phyloP scores from a whole-genome alignment of 192 early-diverging fungal species.

The Backusella tuberculispora region DNA sequence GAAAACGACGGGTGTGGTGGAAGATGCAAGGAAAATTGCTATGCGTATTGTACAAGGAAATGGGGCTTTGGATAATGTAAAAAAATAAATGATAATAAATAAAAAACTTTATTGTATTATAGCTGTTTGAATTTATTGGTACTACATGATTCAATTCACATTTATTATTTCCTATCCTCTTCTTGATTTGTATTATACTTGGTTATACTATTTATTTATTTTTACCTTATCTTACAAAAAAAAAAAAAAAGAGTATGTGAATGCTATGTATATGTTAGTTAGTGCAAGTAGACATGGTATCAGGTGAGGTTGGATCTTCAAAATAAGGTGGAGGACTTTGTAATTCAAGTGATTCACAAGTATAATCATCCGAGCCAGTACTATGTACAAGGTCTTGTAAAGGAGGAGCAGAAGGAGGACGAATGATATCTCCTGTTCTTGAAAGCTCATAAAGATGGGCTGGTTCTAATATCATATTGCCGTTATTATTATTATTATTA shows the following conservation, averaged over 20 bases:
- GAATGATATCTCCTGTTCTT: background rate
- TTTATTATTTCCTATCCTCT: too few species aligned
- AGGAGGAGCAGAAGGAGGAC: background rate
- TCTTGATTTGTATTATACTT: too few species aligned
- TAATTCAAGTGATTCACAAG: background rate
- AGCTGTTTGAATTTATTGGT: too few species aligned
- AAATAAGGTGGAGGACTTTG: conserved; percentile 12
- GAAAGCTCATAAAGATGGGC: background rate
- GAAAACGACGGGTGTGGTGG: conserved; percentile 75
- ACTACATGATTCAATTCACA: too few species aligned
- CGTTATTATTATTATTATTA: too few species aligned
- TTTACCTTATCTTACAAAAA: background rate
- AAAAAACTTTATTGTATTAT: background rate
- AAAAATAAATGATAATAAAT: conserved; percentile 2
- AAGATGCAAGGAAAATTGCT: conserved; percentile 75
- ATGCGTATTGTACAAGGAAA: conserved; percentile 61
- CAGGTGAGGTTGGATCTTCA: background rate
- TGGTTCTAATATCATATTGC: background rate
- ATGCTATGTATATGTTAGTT: too few species aligned
- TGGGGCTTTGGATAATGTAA: background rate
- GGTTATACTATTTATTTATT: background rate
- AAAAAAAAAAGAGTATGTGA: background rate
- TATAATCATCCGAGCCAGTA: background rate
- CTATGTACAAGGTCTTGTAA: background rate
- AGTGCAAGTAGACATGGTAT: background rate